Evolutionary conservation across 140 eudicot species (phyloP).

Genomic region (Ambrosia hybrid): DNA sequence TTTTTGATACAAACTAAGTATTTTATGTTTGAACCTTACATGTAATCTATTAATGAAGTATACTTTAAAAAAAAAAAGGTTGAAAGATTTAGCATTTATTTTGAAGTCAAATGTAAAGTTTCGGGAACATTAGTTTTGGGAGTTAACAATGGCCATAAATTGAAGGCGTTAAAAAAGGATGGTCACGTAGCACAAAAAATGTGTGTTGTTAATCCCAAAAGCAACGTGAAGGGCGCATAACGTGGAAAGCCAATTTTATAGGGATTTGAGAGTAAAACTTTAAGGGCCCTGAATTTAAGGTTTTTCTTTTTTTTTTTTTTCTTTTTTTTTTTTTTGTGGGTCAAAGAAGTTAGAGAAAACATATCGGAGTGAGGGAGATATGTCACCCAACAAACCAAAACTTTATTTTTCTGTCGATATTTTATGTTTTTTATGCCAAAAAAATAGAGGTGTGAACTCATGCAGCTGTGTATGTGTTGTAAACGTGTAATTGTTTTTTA

Average conservation of each 20-base stretch:
- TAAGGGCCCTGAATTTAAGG: slow-evolving; percentile 40
- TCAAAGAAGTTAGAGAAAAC: slow-evolving; percentile 32
- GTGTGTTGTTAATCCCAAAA: slow-evolving; percentile 45
- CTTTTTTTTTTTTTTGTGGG: slow-evolving; percentile 6
- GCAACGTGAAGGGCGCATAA: slow-evolving; percentile 41
- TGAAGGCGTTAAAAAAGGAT: slow-evolving; percentile 34
- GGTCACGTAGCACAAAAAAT: slow-evolving; percentile 35
- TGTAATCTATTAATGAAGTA: too few species aligned
- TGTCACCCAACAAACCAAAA: slow-evolving; percentile 36
- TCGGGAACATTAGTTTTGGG: slow-evolving; percentile 28
- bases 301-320: slow-evolving; percentile 3
- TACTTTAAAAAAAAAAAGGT: too few species aligned
- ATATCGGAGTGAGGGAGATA: slow-evolving; percentile 36
- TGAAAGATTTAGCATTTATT: not conserved
- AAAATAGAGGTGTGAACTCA: not conserved
- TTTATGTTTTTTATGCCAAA: not conserved
- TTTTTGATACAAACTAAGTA: too few species aligned
- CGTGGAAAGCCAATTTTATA: slow-evolving; percentile 38
- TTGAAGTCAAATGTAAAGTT: slow-evolving; percentile 17
- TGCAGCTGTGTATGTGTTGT: not conserved
- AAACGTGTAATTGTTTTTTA: not conserved
- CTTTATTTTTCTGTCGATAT: not conserved
- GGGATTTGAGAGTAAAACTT: slow-evolving; percentile 39
- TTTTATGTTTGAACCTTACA: too few species aligned
- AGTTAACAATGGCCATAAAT: slow-evolving; percentile 37